Base-by-base conservation (phyloP, 495 filamentous ascomycete genomes). In the Tetracladium marchalianum region DNA sequence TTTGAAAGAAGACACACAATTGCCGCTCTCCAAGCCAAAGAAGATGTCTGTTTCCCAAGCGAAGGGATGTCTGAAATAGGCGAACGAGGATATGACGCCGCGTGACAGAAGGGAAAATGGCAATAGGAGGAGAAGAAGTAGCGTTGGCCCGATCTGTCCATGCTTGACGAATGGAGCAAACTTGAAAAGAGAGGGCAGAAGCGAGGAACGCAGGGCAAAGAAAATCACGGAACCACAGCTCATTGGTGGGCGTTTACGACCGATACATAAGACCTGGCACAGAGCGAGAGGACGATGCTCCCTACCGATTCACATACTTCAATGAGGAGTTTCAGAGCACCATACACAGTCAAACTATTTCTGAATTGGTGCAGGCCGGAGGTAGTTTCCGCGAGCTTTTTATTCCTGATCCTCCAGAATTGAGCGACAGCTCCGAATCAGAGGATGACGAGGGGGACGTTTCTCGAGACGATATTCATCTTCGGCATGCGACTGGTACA, bases 241-340 rank as follows among this genome's bases (percentile, higher is more conserved):
- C 43, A 79, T 98, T 42, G 87, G 85, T 40, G 92, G 92, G 7
- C 76, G 92, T 44, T 60, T 97, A 41, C 79, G 92, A 8, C 88
- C 92, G 7, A 66, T 72, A 7, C 81, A 87, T 48, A 86, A 84
- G 43, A 69, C 72, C 5, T 98, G 92, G 92, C 87, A 90, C 61
- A 75, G 81, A 18, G 80, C 84, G n/a, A 47, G 86, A 92, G 53
- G 89, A 95, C 33, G 93, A 95, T 42, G 81, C 81, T 1, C 92
- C 92, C 0, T 98, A 93, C 59, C 78, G 92, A 36, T 97, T 94
- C 60, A 98, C 92, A 1, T 98, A 98, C 57, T 98, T 98, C 71
- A 96, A 95, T 60, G 92, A 97, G 56, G 87, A 95, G 51, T 86
- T 97, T 49, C 80, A 82, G 39, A 88, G 83, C 56, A 97, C 92